Evolutionary conservation across 495 filamentous ascomycete genomes (phyloP).

Genomic region (Penicillium roqueforti): DNA sequence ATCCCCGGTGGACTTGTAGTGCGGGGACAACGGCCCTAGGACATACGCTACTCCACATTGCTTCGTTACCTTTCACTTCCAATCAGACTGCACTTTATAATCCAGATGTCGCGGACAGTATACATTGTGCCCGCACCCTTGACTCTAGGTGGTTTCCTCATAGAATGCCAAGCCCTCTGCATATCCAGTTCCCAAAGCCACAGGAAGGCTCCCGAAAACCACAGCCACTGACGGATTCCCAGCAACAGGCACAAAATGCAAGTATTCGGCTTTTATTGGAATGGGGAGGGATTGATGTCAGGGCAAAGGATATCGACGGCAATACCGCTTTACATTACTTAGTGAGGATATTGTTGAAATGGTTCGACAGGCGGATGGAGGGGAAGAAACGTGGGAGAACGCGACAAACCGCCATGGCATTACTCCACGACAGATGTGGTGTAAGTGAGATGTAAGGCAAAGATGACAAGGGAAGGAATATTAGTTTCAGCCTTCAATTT

Average conservation of each 20-base stretch:
- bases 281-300: neutral
- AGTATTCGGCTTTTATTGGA: neutral
- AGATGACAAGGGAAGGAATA: too few species aligned
- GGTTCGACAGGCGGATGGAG: neutral
- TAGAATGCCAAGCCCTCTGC: neutral
- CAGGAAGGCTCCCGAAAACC: too few species aligned
- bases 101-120: neutral
- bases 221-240: neutral
- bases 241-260: neutral
- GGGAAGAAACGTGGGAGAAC: neutral
- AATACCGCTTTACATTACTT: constrained; percentile 1
- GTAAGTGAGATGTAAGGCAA: too few species aligned
- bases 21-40: neutral
- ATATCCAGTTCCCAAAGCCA: neutral
- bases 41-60: constrained; percentile 2
- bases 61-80: neutral
- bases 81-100: neutral
- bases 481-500: too few species aligned
- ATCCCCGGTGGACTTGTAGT: neutral
- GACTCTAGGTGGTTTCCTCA: neutral
- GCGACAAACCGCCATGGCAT: too few species aligned
- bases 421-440: too few species aligned
- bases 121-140: neutral
- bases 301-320: neutral
- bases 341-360: neutral